A percentile compares a stretch with the other conserved stretches of the same genome.
These are phyloP conservation scores for Galerina sulciceps DNA, from an alignment of 768 basidiomycete species.

Conservation along the genomic window DNA sequence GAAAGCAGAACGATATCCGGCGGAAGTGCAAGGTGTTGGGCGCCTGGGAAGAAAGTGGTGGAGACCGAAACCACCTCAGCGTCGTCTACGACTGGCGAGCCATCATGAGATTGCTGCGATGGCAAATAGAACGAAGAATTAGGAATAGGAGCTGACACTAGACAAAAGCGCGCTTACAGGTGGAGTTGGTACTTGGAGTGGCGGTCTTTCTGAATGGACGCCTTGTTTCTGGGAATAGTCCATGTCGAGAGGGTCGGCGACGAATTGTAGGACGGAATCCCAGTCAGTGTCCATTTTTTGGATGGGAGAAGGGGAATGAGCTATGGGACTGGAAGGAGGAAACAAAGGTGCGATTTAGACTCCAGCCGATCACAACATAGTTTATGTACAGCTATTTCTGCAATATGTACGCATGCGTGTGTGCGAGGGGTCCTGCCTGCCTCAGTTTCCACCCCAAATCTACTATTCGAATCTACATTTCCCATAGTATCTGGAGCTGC, in stretches of 20 bases:
- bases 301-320: slow-evolving; percentile 17
- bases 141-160: neutral
- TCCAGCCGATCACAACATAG: neutral
- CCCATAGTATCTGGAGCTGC: neutral
- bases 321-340: neutral
- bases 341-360: slow-evolving; percentile 7
- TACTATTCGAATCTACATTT: slow-evolving; percentile 2
- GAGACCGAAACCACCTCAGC: slow-evolving; percentile 68
- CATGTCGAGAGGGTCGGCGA: slow-evolving; percentile 50
- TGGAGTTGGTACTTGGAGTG: slow-evolving; percentile 63
- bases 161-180: slow-evolving; percentile 47
- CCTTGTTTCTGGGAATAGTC: slow-evolving; percentile 41
- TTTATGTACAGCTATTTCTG: neutral
- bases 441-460: slow-evolving; percentile 8
- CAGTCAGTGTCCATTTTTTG: slow-evolving; percentile 57
- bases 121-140: neutral
- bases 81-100: slow-evolving; percentile 45
- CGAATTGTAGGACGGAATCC: slow-evolving; percentile 67
- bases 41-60: slow-evolving; percentile 80
- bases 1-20: slow-evolving; percentile 73
- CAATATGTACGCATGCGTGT: neutral
- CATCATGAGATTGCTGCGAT: slow-evolving; percentile 48
- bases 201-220: slow-evolving; percentile 20
- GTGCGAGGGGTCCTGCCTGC: slow-evolving; percentile 14
- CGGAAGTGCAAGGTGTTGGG: slow-evolving; percentile 55